Conservation (phyloP, 2,329 filamentous ascomycete genomes). For the Phialophora chinensis region DNA sequence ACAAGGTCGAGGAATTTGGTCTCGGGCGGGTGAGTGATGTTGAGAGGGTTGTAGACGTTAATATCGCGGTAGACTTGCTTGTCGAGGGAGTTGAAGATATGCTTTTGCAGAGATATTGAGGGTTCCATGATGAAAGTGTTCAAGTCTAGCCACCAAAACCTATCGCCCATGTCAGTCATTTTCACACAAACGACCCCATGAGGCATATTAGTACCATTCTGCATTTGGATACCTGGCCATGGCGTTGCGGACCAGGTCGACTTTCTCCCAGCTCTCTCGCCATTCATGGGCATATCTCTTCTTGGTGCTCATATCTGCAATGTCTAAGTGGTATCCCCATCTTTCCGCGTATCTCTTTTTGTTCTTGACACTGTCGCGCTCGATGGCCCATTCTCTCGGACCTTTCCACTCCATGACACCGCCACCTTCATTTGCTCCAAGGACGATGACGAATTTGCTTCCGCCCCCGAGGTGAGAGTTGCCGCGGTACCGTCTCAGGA, state of each 20-base stretch:
- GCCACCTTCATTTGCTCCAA: constrained; percentile 91
- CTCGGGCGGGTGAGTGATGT: constrained; percentile 82
- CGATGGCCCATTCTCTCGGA: constrained; percentile 95
- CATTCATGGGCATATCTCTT: constrained; percentile 98
- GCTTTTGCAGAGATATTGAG: constrained; percentile 82
- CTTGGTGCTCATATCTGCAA: constrained; percentile 98
- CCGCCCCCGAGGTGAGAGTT: constrained; percentile 78
- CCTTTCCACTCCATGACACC: constrained; percentile 99
- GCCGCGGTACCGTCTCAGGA: constrained; percentile 70
- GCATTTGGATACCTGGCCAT: constrained; percentile 94
- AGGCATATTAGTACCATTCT: constrained; percentile 74
- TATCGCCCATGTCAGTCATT: constrained; percentile 48
- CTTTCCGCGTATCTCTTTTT: constrained; percentile 84
- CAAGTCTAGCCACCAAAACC: constrained; percentile 99
- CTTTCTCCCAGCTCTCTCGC: constrained; percentile 99
- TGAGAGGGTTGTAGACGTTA: constrained; percentile 92
- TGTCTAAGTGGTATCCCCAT: constrained; percentile 96
- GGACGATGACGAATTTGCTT: constrained; percentile 88
- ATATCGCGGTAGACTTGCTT: constrained; percentile 89
- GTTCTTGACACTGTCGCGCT: constrained; percentile 93
- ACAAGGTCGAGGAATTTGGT: constrained; percentile 77
- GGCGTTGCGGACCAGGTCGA: constrained; percentile 85
- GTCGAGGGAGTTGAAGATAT: constrained; percentile 83
- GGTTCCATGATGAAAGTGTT: constrained; percentile 99
- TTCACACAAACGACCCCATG: neutral